These are phyloP conservation scores for Volvox africanus DNA, from an alignment of 139 green algal species.

Conservation along the genomic window DNA sequence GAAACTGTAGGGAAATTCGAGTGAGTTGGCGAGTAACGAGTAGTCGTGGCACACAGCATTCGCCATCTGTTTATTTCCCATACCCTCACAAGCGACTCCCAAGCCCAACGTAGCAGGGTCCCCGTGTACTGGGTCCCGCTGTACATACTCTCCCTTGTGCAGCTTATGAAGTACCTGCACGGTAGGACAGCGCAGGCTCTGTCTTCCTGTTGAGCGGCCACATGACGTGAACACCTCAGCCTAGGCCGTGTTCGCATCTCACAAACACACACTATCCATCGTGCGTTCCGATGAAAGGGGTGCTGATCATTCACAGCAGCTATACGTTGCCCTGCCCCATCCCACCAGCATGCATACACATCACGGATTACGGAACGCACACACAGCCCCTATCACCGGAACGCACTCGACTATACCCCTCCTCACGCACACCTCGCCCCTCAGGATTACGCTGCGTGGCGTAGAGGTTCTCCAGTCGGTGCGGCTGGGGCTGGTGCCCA, in stretches of 20 bases:
- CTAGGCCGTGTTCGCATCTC: neutral
- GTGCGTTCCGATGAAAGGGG: neutral
- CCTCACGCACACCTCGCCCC: neutral
- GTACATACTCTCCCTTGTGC: neutral
- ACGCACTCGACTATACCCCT: neutral
- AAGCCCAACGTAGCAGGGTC: neutral
- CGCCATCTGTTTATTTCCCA: neutral
- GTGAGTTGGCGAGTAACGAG: neutral
- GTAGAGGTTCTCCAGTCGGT: conserved; percentile 11
- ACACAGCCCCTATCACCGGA: neutral
- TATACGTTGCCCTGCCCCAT: neutral
- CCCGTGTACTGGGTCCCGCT: neutral
- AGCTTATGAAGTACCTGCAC: neutral
- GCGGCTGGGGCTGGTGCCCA: conserved; percentile 30
- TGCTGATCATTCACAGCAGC: too few species aligned
- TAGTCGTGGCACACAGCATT: neutral
- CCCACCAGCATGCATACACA: neutral
- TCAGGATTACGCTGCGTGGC: conserved; percentile 24
- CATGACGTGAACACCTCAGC: too few species aligned
- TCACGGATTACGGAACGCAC: too few species aligned
- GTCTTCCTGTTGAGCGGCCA: neutral
- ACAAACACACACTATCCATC: neutral
- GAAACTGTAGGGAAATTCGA: neutral
- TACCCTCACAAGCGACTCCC: neutral
- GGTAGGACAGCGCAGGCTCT: neutral